Conservation (phyloP, 1,284 basidiomycete species). For the Phellinidium pouzarii region DNA sequence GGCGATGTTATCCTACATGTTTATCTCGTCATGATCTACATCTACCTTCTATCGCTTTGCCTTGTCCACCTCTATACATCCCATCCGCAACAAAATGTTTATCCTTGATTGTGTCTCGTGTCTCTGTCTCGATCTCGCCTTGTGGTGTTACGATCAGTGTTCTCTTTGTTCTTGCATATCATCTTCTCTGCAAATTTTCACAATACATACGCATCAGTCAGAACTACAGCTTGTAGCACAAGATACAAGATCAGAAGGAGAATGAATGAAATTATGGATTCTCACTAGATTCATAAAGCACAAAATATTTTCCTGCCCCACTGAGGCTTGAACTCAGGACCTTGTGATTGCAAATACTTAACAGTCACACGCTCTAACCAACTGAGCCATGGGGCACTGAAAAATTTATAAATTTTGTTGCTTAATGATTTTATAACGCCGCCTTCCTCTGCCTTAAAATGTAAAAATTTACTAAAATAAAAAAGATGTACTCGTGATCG, state of each 20-base stretch:
- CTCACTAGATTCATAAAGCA: not conserved
- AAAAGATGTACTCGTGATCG: too few relatives aligned
- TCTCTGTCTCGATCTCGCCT: not conserved
- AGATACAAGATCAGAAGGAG: too few relatives aligned
- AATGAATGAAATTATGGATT: too few relatives aligned
- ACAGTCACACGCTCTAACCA: slow-evolving; percentile 20
- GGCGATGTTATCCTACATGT: not conserved
- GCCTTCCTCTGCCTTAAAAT: too few relatives aligned
- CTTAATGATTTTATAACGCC: too few relatives aligned
- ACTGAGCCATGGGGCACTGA: slow-evolving; percentile 19
- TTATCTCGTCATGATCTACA: not conserved
- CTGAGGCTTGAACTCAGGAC: slow-evolving; percentile 19
- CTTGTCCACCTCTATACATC: not conserved
- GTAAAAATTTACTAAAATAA: too few relatives aligned
- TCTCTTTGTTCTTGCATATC: not conserved
- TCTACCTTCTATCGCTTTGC: not conserved
- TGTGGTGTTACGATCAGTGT: not conserved
- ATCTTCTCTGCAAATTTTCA: slow-evolving; percentile 1
- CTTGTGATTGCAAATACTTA: slow-evolving; percentile 13
- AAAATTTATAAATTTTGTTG: not conserved
- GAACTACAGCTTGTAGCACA: not conserved
- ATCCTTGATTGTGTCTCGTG: not conserved
- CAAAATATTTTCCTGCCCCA: slow-evolving; percentile 12
- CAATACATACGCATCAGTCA: not conserved
- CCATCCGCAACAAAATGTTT: not conserved